These are phyloP conservation scores for Guyanaporus albipodus DNA, from an alignment of 768 basidiomycete genomes.

Conservation along the genomic window DNA sequence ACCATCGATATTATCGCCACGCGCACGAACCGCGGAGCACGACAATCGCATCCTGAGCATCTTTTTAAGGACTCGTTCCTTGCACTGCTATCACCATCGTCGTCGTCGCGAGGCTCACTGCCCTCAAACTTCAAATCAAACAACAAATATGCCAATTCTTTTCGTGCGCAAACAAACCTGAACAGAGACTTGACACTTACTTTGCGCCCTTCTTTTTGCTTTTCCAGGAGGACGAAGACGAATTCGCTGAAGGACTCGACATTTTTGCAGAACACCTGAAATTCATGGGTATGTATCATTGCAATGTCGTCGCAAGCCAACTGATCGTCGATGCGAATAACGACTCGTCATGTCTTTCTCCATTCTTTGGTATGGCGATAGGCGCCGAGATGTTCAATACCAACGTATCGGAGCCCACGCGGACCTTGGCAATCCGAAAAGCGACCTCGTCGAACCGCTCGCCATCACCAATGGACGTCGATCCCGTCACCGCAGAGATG, in stretches of 20 bases:
- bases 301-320: neutral
- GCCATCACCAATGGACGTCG: conserved; percentile 24
- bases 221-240: conserved; percentile 24
- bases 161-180: conserved; percentile 19
- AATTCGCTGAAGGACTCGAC: conserved; percentile 17
- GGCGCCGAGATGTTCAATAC: conserved; percentile 15
- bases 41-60: neutral
- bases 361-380: conserved; percentile 8
- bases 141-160: conserved; percentile 10
- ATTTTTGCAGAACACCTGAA: conserved; percentile 6
- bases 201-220: neutral
- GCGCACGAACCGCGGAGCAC: neutral
- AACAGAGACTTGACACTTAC: conserved; percentile 1
- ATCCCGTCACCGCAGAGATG: conserved; percentile 9
- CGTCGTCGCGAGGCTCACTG: no score
- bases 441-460: conserved; percentile 8
- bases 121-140: conserved; percentile 10
- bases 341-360: neutral
- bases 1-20: conserved; percentile 9
- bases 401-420: conserved; percentile 21
- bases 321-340: neutral
- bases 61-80: conserved; percentile 2
- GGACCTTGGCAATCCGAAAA: conserved; percentile 14
- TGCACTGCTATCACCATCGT: conserved; percentile 10
- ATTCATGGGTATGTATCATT: conserved; percentile 18